Conservation (phyloP, 768 basidiomycete species). For the Leccinum imitatum region DNA sequence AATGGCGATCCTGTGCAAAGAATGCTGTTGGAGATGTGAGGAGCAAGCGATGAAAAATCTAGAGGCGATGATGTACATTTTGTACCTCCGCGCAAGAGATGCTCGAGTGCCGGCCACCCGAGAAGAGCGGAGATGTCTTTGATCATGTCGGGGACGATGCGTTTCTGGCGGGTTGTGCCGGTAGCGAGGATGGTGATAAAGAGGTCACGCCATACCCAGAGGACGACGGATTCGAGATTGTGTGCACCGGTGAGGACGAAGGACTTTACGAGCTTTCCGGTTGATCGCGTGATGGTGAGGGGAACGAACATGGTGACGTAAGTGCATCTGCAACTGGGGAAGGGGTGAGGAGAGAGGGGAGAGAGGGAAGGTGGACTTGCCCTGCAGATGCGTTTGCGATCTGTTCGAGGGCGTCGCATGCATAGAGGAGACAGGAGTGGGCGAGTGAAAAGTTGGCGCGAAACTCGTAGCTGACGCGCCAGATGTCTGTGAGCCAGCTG, state of each 20-base stretch:
- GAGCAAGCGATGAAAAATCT: not conserved
- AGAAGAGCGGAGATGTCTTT: constrained; percentile 53
- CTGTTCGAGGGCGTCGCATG: constrained; percentile 45
- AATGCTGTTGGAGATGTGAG: not conserved
- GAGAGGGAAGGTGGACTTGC: constrained; percentile 27
- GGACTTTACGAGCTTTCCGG: constrained; percentile 45
- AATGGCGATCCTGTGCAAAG: constrained; percentile 10
- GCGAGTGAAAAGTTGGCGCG: constrained; percentile 49
- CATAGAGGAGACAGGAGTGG: constrained; percentile 53
- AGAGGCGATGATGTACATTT: constrained; percentile 32
- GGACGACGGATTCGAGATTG: constrained; percentile 42
- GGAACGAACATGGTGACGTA: constrained; percentile 47
- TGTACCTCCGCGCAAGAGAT: constrained; percentile 54
- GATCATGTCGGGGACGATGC: constrained; percentile 51
- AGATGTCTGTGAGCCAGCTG: constrained; percentile 63
- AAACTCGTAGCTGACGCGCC: constrained; percentile 61
- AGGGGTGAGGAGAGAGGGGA: constrained; percentile 7
- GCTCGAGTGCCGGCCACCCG: constrained; percentile 52
- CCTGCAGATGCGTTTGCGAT: constrained; percentile 41
- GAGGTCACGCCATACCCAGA: constrained; percentile 74
- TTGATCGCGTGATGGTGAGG: constrained; percentile 43
- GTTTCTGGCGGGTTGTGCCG: constrained; percentile 29
- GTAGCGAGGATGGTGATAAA: constrained; percentile 54
- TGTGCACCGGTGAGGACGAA: constrained; percentile 50
- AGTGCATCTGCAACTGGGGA: constrained; percentile 53